These are phyloP conservation scores for Microthlaspi erraticum DNA, from an alignment of 345 rosid genomes.

Conservation along the genomic window DNA sequence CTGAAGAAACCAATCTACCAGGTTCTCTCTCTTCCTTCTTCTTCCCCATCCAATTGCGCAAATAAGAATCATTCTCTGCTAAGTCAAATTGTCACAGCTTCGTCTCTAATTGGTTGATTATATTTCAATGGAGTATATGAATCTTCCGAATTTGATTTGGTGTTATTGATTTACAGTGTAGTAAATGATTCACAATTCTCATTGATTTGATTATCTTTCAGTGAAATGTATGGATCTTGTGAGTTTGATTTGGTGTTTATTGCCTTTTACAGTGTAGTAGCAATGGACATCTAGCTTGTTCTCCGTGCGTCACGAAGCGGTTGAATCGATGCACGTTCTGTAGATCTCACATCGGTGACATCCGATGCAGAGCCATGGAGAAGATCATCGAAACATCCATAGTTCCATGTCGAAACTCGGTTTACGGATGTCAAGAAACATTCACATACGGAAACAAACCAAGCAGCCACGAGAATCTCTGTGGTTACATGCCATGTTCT, in stretches of 20 bases:
- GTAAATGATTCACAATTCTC: no score
- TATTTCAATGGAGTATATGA: no score
- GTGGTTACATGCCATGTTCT: conserved; percentile 41
- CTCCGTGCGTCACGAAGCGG: conserved; percentile 48
- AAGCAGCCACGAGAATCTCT: conserved; percentile 47
- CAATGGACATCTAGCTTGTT: conserved; percentile 65
- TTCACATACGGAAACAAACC: conserved; percentile 37
- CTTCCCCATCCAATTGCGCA: not conserved
- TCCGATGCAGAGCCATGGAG: conserved; percentile 60
- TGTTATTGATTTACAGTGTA: no score
- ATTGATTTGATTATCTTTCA: no score
- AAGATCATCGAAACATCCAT: conserved; percentile 50
- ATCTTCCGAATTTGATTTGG: no score
- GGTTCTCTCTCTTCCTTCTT: conserved; percentile 3
- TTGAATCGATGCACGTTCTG: conserved; percentile 52
- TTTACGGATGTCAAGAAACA: conserved; percentile 49
- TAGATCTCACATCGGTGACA: conserved; percentile 49
- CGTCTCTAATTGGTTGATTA: no score
- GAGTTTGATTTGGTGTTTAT: not conserved
- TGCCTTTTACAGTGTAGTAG: conserved; percentile 54
- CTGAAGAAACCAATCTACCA: conserved; percentile 35
- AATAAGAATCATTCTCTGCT: not conserved
- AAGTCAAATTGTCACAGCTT: not conserved
- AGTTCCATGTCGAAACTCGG: conserved; percentile 47
- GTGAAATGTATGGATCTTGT: no score